Base-by-base conservation (phyloP, 495 filamentous ascomycete genomes). In the Penicillium canescens region DNA sequence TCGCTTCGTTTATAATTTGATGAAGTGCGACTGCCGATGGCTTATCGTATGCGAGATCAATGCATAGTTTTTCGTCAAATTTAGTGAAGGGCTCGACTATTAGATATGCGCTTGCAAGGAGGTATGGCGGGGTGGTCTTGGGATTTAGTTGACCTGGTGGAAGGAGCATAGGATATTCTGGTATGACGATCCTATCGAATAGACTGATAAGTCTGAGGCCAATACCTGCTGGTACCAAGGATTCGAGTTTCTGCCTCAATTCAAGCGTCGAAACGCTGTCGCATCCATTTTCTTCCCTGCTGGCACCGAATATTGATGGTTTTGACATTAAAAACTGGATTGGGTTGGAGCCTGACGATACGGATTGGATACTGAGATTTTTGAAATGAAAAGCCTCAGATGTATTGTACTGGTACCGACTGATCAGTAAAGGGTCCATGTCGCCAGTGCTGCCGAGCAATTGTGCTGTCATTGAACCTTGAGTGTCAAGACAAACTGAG, bases 41-140 rank as follows among this genome's bases (percentile, higher is more conserved):
- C 36, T 48, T 48, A 18, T 38, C 46, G 14, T 48, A 48, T 14
- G 46, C 46, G 3, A 48, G 46, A 26, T 48, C 46, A 38, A 48
- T 39, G 46, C 46, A 48, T n/a, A 48, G 34, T 26, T 20, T 38
- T 26, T 48, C 46, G 14, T 48, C 34, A 26, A 48, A 48, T 26
- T 48, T 48, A 11, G 46, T 48, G 34, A 48, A 48, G 12, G 46
- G 46, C 21, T 48, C 46, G 20, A 38, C 46, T 21, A 48, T 24
- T 38, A 48, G 20, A 16, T 48, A 48, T 16, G 36, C 46, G 6
- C 46, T 48, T 9, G 46, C 46, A 14, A 48, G 46, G 10, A 48
- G 34, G 14, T 48, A 26, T 18, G 46, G 46, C 13, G 46, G 34
- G 14, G 31, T 48, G 8, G 34, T 37, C 16, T 13, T 33, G 20